These are phyloP conservation scores for Adansonia gregorii DNA, from an alignment of 441 rosid genomes.

Conservation along the genomic window DNA sequence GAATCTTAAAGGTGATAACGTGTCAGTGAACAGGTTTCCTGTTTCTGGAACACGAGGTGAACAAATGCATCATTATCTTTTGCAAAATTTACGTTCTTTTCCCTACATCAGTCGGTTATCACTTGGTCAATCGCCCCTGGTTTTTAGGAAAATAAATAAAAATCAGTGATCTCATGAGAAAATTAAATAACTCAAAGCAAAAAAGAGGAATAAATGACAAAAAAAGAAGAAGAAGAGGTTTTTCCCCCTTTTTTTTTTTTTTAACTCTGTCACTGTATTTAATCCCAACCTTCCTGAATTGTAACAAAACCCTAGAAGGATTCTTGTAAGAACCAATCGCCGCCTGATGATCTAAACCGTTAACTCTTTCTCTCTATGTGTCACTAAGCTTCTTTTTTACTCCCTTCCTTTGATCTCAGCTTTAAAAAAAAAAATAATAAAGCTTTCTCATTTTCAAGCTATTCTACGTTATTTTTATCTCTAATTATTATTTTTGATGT, in stretches of 20 bases:
- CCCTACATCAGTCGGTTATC: constrained; percentile 44
- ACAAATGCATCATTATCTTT: constrained; percentile 31
- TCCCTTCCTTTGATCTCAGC: constrained; percentile 26
- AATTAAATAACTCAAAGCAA: not conserved
- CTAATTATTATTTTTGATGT: not conserved
- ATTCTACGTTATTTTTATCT: not conserved
- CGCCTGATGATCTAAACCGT: constrained; percentile 66
- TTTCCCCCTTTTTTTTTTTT: not conserved
- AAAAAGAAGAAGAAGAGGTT: not conserved
- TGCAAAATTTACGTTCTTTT: not conserved
- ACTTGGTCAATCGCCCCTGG: constrained; percentile 49
- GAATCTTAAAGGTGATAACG: constrained; percentile 37
- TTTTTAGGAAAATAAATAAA: constrained; percentile 26
- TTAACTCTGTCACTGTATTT: constrained; percentile 34
- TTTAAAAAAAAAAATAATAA: not conserved
- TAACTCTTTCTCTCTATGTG: constrained; percentile 33
- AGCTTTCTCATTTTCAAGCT: constrained; percentile 30
- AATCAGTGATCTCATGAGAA: not conserved
- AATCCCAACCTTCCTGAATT: constrained; percentile 34
- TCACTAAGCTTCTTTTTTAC: not conserved
- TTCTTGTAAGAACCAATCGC: constrained; percentile 74
- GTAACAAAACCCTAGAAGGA: constrained; percentile 79
- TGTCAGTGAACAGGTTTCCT: constrained; percentile 43
- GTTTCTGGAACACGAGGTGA: constrained; percentile 32
- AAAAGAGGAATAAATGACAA: not conserved